These are phyloP conservation scores for Auriscalpium microsporum DNA, from an alignment of 768 basidiomycete genomes.

Conservation along the genomic window DNA sequence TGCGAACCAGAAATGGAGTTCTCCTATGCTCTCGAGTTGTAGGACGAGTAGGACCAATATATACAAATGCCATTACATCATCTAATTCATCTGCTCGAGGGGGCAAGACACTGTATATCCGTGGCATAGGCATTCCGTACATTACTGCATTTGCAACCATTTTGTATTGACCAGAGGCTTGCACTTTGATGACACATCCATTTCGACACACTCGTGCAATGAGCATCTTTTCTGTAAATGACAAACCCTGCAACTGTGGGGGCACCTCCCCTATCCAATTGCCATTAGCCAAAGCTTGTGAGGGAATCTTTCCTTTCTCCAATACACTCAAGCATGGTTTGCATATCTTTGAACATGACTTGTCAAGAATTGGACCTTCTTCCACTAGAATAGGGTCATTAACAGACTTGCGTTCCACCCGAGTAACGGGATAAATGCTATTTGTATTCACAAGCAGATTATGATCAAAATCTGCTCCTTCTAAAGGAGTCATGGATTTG, in stretches of 20 bases:
- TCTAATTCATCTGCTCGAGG: constrained; percentile 24
- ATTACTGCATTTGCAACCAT: constrained; percentile 28
- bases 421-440: background rate
- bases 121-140: constrained; percentile 24
- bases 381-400: background rate
- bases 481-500: background rate
- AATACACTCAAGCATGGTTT: background rate
- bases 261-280: too few species aligned
- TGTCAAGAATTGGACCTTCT: background rate
- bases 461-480: background rate
- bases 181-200: constrained; percentile 12
- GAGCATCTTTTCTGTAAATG: background rate
- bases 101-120: constrained; percentile 25
- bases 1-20: constrained; percentile 12
- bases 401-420: background rate
- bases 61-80: constrained; percentile 23
- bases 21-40: constrained; percentile 18
- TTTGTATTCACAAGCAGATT: background rate
- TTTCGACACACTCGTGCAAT: constrained; percentile 10
- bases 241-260: too few species aligned
- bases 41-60: constrained; percentile 26
- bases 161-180: constrained; percentile 14
- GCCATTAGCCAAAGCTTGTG: background rate
- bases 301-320: background rate
- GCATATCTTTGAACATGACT: background rate